Conservation (phyloP, 805 yeast species). For the Kluyveromyces nonfermentans region DNA sequence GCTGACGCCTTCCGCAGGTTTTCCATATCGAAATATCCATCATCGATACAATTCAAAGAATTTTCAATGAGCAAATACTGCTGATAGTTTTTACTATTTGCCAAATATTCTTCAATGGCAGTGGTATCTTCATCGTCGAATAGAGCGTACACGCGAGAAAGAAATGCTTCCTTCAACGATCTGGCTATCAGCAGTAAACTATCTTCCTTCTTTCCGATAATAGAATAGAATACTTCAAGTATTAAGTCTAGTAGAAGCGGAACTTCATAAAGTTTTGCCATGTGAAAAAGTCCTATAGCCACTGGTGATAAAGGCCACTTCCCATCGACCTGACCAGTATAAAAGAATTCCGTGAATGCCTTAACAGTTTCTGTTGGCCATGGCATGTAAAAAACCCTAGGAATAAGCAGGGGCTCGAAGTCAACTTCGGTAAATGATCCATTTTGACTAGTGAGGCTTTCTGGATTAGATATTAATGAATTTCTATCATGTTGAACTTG, state of each 20-base stretch:
- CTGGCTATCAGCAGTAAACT: constrained; percentile 27
- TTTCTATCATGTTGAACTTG: constrained; percentile 5
- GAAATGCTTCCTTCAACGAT: constrained; percentile 19
- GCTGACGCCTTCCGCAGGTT: constrained; percentile 41
- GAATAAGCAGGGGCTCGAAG: constrained; percentile 55
- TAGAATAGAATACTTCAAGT: constrained; percentile 58
- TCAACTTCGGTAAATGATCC: constrained; percentile 6
- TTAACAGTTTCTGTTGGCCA: constrained; percentile 50
- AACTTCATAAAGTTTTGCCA: constrained; percentile 57
- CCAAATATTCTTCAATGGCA: constrained; percentile 15
- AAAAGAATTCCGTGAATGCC: constrained; percentile 63
- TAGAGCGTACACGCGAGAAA: constrained; percentile 13
- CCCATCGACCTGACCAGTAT: constrained; percentile 72
- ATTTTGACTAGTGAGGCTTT: constrained; percentile 11
- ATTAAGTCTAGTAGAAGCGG: constrained; percentile 64
- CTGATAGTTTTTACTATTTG: constrained; percentile 22
- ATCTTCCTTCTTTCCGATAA: constrained; percentile 59
- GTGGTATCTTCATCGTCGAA: constrained; percentile 18
- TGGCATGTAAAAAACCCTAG: constrained; percentile 62
- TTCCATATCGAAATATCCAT: constrained; percentile 51
- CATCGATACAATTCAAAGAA: constrained; percentile 51
- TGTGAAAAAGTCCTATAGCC: constrained; percentile 50
- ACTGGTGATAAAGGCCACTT: constrained; percentile 68
- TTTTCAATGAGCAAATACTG: constrained; percentile 43
- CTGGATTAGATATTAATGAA: constrained; percentile 8